A percentile compares a stretch with the other conserved stretches of the same genome.
These are phyloP conservation scores for Fagopyrum tataricum DNA, from an alignment of 148 eudicot species.

Conservation along the genomic window DNA sequence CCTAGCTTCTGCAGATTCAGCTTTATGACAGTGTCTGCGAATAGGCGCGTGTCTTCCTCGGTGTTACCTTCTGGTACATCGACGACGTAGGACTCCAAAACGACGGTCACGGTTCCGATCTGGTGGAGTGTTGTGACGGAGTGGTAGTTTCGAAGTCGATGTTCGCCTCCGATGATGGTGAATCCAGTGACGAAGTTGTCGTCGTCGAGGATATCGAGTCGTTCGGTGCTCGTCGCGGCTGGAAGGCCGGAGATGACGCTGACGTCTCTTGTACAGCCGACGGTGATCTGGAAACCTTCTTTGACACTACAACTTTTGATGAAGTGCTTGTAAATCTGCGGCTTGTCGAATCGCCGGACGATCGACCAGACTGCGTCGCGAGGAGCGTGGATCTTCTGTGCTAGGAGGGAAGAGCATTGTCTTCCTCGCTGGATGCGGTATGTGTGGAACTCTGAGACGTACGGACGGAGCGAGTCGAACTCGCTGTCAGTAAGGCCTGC, in stretches of 20 bases:
- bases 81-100: slow-evolving; percentile 68
- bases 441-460: slow-evolving; percentile 43
- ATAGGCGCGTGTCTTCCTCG: slow-evolving; percentile 68
- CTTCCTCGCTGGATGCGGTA: slow-evolving; percentile 22
- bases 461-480: slow-evolving; percentile 23
- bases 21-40: slow-evolving; percentile 82
- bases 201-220: slow-evolving; percentile 54
- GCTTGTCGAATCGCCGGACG: slow-evolving; percentile 58
- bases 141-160: slow-evolving; percentile 49
- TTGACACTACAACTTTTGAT: slow-evolving; percentile 42
- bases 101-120: slow-evolving; percentile 37
- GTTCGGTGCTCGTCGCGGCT: slow-evolving; percentile 55
- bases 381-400: slow-evolving; percentile 55
- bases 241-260: slow-evolving; percentile 64
- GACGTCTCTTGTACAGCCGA: slow-evolving; percentile 50
- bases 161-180: slow-evolving; percentile 60
- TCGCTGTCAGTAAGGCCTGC: slow-evolving; percentile 37
- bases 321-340: slow-evolving; percentile 66
- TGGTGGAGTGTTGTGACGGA: slow-evolving; percentile 54
- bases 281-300: slow-evolving; percentile 25
- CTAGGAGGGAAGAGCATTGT: slow-evolving; percentile 59
- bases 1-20: slow-evolving; percentile 73
- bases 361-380: slow-evolving; percentile 50
- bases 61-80: slow-evolving; percentile 81
- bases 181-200: slow-evolving; percentile 44